Evolutionary conservation across 169 alveolate species (phyloP).

Genomic region (Eimeria praecox): DNA sequence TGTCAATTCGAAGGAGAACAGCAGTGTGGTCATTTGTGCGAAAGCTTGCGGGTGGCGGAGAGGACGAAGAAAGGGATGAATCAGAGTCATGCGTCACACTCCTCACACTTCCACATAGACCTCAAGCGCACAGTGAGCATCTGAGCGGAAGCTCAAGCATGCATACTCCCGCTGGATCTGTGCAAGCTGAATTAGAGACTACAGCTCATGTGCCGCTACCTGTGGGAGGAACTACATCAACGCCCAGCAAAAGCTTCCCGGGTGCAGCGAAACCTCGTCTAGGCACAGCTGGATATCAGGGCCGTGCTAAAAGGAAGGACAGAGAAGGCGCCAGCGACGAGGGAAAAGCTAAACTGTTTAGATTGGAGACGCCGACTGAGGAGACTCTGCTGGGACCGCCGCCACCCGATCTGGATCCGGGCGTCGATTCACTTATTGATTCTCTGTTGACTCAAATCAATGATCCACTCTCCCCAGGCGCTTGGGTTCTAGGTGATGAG

Average conservation of each 20-base stretch:
- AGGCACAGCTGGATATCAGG: not conserved
- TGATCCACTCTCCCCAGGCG: not conserved
- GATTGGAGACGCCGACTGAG: not conserved
- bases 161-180: not conserved
- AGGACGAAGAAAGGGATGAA: not conserved
- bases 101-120: not conserved
- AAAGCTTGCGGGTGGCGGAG: not conserved
- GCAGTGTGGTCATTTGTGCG: not conserved
- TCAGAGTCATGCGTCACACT: not conserved
- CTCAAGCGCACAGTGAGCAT: not conserved
- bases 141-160: not conserved
- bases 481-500: not conserved
- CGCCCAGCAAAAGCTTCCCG: not conserved
- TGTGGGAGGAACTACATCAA: not conserved
- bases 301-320: not conserved
- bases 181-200: not conserved
- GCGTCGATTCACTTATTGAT: not conserved
- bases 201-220: not conserved
- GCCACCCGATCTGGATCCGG: not conserved
- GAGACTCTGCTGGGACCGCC: not conserved
- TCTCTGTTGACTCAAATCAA: not conserved
- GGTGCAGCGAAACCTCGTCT: not conserved
- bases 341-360: not conserved
- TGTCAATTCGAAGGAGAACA: not conserved
- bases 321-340: not conserved